Conservation (phyloP, 2,329 filamentous ascomycete species). For the Kalmusia sp. region DNA sequence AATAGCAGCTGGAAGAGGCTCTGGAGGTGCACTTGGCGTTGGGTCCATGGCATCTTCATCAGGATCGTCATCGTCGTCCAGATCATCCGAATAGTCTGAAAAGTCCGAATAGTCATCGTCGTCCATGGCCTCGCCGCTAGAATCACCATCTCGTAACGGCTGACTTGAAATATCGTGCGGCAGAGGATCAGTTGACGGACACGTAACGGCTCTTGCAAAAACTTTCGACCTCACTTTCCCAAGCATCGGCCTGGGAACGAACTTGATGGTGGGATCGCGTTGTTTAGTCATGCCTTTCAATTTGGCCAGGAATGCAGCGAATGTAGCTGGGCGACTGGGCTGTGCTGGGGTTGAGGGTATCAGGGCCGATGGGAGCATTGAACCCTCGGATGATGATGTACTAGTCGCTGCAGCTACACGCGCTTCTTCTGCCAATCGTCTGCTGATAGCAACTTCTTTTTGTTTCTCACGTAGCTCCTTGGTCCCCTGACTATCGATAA, state of each 20-base stretch:
- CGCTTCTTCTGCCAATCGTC: slow-evolving; percentile 32
- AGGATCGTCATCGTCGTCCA: slow-evolving; percentile 2
- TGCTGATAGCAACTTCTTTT: slow-evolving; percentile 35
- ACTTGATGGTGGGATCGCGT: slow-evolving; percentile 18
- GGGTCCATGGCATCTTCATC: neutral
- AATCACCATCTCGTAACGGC: neutral
- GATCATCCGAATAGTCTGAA: slow-evolving; percentile 2
- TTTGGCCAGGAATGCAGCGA: slow-evolving; percentile 14
- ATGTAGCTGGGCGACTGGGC: slow-evolving; percentile 10
- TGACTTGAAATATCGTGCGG: too few species aligned
- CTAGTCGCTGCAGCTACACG: slow-evolving; percentile 19
- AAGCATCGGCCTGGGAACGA: slow-evolving; percentile 25
- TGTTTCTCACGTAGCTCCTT: slow-evolving; percentile 24
- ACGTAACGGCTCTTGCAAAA: slow-evolving; percentile 13
- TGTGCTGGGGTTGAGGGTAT: slow-evolving; percentile 31
- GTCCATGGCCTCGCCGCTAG: slow-evolving; percentile 9
- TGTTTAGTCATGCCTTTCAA: slow-evolving; percentile 9
- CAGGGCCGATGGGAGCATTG: slow-evolving; percentile 24
- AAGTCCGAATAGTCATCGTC: slow-evolving; percentile 8
- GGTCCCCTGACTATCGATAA: slow-evolving; percentile 21
- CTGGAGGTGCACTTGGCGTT: neutral
- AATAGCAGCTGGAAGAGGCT: neutral
- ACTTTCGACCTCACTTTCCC: slow-evolving; percentile 28
- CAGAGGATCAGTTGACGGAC: too few species aligned
- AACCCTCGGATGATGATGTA: neutral